These are phyloP conservation scores for Talaromyces stipitatus DNA, from an alignment of 495 filamentous ascomycete genomes.

Conservation along the genomic window DNA sequence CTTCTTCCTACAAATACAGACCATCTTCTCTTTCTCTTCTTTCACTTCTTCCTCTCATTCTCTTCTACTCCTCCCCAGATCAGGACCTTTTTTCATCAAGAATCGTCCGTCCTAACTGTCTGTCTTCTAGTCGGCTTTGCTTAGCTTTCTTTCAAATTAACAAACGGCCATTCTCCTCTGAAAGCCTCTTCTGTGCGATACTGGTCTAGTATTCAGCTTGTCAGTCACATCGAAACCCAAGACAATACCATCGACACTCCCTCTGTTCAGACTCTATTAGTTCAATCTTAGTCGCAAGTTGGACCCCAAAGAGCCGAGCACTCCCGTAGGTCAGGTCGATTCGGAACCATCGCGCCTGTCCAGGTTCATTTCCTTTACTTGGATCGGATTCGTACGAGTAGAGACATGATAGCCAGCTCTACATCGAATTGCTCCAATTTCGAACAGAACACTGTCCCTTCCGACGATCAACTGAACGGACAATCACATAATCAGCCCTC, in stretches of 20 bases:
- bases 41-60: conserved; percentile 5
- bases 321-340: neutral
- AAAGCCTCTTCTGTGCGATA: neutral
- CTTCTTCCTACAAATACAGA: conserved; percentile 7
- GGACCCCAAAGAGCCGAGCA: neutral
- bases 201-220: neutral
- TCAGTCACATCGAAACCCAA: neutral
- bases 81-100: neutral
- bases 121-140: neutral
- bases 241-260: neutral
- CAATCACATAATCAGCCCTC: neutral
- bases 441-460: neutral
- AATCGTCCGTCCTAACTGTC: neutral
- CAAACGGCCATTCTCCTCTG: neutral
- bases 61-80: neutral
- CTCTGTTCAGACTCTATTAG: neutral
- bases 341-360: neutral
- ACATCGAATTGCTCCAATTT: neutral
- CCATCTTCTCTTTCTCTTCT: neutral
- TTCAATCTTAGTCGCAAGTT: neutral
- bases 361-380: no score
- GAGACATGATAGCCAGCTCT: neutral
- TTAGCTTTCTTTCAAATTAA: neutral
- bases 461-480: neutral
- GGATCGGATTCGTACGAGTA: neutral